Percentiles rank a stretch among this genome's conserved stretches.
phyloP scores from a whole-genome alignment of 2,329 filamentous ascomycete genomes.

The Penicillium occitanis region DNA sequence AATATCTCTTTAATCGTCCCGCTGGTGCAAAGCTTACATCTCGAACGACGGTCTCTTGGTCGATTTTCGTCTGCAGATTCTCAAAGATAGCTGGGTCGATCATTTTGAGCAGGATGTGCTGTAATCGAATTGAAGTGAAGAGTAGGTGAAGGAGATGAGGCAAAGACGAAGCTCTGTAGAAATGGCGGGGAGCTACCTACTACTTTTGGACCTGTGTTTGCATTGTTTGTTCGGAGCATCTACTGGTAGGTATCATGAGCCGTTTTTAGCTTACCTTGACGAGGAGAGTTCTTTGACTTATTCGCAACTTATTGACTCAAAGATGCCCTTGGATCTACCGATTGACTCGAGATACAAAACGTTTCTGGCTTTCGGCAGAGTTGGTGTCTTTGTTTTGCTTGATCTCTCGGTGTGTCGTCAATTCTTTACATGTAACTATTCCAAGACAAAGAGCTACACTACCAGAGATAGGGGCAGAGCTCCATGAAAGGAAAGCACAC shows the following conservation, averaged over 20 bases:
- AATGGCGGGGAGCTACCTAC: background rate
- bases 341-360: background rate
- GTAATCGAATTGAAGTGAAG: background rate
- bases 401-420: background rate
- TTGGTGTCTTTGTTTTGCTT: background rate
- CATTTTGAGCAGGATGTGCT: conserved; percentile 46
- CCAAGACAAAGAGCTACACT: background rate
- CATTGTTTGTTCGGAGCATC: background rate
- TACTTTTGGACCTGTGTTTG: background rate
- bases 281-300: background rate
- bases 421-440: background rate
- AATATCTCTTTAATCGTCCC: background rate
- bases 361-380: background rate
- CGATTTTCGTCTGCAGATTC: conserved; percentile 82
- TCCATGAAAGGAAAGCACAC: background rate
- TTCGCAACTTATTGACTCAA: background rate
- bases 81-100: conserved; percentile 84
- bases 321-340: background rate
- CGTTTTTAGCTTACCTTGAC: background rate
- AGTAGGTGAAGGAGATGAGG: background rate
- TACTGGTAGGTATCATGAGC: background rate
- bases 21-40: conserved; percentile 56
- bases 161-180: background rate
- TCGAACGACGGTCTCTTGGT: conserved; percentile 77
- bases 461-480: background rate